These are phyloP conservation scores for Ustilago sp. DNA, from an alignment of 1,284 basidiomycete species.

Conservation along the genomic window DNA sequence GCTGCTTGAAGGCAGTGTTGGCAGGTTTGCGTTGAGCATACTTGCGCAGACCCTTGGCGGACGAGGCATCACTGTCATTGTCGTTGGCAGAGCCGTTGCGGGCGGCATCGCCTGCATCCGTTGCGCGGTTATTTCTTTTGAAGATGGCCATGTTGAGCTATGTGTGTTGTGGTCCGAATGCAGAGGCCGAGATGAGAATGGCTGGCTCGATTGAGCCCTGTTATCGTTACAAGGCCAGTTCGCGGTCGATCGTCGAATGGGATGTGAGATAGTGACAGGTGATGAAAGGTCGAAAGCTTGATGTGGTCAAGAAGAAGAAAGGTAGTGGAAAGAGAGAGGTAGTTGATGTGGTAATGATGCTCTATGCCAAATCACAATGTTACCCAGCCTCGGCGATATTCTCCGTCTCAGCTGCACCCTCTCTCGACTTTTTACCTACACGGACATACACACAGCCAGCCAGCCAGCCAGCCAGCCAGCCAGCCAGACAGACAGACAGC, in stretches of 20 bases:
- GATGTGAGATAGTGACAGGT: not conserved
- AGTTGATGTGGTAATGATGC: not conserved
- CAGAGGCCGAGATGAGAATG: not conserved
- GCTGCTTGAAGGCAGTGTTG: constrained; percentile 98
- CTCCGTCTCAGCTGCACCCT: constrained; percentile 12
- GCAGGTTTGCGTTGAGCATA: constrained; percentile 65
- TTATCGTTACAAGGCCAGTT: not conserved
- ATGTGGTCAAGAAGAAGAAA: not conserved
- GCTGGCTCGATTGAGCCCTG: not conserved
- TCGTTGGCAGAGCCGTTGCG: constrained; percentile 43
- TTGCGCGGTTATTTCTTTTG: constrained; percentile 44
- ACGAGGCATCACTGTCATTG: constrained; percentile 42
- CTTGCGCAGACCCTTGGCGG: constrained; percentile 54
- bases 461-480: not conserved
- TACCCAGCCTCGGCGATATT: constrained; percentile 15
- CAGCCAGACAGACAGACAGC: not conserved
- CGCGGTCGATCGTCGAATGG: not conserved
- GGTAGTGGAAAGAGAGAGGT: not conserved
- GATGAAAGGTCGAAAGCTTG: not conserved
- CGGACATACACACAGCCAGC: not conserved
- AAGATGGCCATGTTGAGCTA: constrained; percentile 50
- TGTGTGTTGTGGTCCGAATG: not conserved
- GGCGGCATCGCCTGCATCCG: constrained; percentile 41
- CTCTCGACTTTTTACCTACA: not conserved
- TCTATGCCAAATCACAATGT: not conserved